Conservation (phyloP, 176 grass and related monocot species). For the Saccharum officinarum region DNA sequence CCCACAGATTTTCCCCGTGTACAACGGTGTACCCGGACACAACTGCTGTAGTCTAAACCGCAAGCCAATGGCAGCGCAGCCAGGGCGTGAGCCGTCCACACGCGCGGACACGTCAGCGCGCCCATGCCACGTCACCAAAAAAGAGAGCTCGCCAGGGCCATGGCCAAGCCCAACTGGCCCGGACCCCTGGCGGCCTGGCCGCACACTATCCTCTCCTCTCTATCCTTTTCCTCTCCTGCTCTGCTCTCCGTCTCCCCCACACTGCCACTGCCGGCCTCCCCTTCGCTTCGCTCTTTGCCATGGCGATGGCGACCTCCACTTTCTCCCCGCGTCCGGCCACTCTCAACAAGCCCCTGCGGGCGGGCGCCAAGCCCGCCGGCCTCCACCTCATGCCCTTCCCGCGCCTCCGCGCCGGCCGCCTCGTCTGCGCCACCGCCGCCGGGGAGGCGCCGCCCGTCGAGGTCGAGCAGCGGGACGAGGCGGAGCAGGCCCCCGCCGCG, state of each 20-base stretch:
- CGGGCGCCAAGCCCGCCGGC: not conserved
- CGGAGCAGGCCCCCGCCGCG: slow-evolving; percentile 8
- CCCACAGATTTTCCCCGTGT: not conserved
- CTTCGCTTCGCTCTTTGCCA: not conserved
- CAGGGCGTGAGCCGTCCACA: slow-evolving; percentile 19
- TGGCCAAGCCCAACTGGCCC: not conserved
- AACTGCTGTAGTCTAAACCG: not conserved
- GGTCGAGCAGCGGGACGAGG: slow-evolving; percentile 24
- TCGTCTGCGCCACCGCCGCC: slow-evolving; percentile 38
- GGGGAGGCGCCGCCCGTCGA: slow-evolving; percentile 32
- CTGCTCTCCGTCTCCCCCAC: not conserved
- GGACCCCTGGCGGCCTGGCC: not conserved
- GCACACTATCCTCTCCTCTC: slow-evolving; percentile 22
- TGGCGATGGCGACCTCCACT: slow-evolving; percentile 66
- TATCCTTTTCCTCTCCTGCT: not conserved
- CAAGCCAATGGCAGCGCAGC: slow-evolving; percentile 17
- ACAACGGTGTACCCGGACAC: not conserved
- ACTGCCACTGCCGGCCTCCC: not conserved
- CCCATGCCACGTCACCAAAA: slow-evolving; percentile 1
- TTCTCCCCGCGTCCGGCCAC: slow-evolving; percentile 40
- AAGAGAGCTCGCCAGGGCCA: not conserved
- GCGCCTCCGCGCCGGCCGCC: slow-evolving; percentile 8
- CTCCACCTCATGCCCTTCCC: slow-evolving; percentile 32
- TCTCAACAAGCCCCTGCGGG: slow-evolving; percentile 15
- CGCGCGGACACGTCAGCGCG: not conserved